phyloP scores from a whole-genome alignment of 1,284 basidiomycete genomes.

The Gomphus bonarii region DNA sequence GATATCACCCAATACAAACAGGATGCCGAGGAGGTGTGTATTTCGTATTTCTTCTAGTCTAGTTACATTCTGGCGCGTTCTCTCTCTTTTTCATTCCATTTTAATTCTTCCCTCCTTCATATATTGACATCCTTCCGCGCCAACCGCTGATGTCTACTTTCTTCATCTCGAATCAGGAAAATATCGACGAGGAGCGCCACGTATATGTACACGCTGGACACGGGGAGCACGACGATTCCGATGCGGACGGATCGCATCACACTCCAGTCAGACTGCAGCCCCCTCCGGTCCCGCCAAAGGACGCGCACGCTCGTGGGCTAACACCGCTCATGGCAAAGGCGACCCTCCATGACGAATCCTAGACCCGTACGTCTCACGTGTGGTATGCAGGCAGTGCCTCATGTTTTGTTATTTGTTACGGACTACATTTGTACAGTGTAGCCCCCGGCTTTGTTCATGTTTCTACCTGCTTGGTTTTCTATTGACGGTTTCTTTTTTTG shows the following conservation, averaged over 20 bases:
- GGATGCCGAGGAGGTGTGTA: conserved; percentile 61
- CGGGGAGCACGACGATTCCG: conserved; percentile 3
- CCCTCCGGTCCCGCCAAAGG: not conserved
- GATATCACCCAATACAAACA: conserved; percentile 67
- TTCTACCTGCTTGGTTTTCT: not conserved
- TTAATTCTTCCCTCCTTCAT: not conserved
- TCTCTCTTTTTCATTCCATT: too few relatives aligned
- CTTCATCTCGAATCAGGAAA: conserved; percentile 15
- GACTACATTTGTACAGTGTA: too few relatives aligned
- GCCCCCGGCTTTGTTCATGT: too few relatives aligned
- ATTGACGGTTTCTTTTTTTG: not conserved
- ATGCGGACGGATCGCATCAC: not conserved
- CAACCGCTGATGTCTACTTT: too few relatives aligned
- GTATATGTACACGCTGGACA: conserved; percentile 7
- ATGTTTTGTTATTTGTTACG: too few relatives aligned
- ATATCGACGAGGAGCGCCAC: conserved; percentile 13
- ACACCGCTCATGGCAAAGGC: conserved; percentile 2
- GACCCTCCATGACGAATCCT: not conserved
- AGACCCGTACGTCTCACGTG: not conserved
- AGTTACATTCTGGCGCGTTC: too few relatives aligned
- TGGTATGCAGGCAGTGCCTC: not conserved
- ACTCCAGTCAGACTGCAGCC: not conserved
- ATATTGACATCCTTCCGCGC: not conserved
- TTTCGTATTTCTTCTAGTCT: too few relatives aligned
- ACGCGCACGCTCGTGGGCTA: too few relatives aligned